A percentile compares a stretch with the other conserved stretches of the same genome.
phyloP scores from a whole-genome alignment of 1,139 yeast genomes.

The Kodamaea plutei region DNA sequence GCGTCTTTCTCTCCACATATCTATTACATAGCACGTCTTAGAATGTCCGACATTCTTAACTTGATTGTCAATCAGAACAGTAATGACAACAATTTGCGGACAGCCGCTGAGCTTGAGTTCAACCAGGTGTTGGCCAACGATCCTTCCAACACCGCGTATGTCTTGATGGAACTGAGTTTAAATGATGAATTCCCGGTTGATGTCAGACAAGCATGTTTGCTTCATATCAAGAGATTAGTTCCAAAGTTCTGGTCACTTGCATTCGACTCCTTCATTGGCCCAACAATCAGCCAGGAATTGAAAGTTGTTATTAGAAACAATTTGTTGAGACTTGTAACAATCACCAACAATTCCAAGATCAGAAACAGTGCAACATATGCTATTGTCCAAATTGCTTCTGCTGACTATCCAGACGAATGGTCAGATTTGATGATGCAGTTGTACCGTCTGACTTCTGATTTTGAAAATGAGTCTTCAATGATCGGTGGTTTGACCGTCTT shows the following conservation, averaged over 20 bases:
- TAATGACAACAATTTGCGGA: conserved; percentile 34
- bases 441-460: conserved; percentile 35
- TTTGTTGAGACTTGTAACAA: conserved; percentile 50
- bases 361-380: conserved; percentile 69
- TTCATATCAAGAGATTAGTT: conserved; percentile 66
- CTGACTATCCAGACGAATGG: conserved; percentile 97
- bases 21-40: no score
- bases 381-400: conserved; percentile 79
- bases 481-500: conserved; percentile 70
- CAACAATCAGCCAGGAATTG: conserved; percentile 51
- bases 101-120: conserved; percentile 34
- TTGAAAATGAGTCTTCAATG: conserved; percentile 29
- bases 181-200: conserved; percentile 22
- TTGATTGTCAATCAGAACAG: conserved; percentile 33
- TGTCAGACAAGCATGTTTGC: conserved; percentile 61
- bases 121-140: conserved; percentile 22
- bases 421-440: conserved; percentile 59
- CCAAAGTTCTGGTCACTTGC: conserved; percentile 84
- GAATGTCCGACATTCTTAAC: conserved; percentile 10
- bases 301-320: conserved; percentile 48
- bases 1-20: no score
- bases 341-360: conserved; percentile 54
- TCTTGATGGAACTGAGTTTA: conserved; percentile 25
- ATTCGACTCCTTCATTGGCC: conserved; percentile 71
- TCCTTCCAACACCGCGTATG: conserved; percentile 29